Conservation (phyloP, 2,329 filamentous ascomycete species). For the Aurifilum marmelostoma region DNA sequence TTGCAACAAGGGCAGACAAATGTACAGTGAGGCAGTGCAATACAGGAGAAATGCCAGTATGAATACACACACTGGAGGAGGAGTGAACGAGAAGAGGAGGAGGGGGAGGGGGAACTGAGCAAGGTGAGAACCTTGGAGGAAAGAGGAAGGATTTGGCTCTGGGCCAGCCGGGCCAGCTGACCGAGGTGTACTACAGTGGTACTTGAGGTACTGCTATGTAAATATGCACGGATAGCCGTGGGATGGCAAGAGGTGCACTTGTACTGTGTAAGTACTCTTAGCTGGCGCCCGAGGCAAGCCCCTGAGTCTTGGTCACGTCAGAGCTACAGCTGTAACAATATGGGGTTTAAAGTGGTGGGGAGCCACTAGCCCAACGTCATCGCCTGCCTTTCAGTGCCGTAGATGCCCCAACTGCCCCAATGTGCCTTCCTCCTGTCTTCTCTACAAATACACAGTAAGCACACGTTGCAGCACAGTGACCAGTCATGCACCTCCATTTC, state of each 20-base stretch:
- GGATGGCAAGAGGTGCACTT: not conserved
- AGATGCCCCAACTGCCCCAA: too few relatives aligned
- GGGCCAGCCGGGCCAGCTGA: conserved; percentile 4
- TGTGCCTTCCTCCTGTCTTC: not conserved
- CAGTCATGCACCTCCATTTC: not conserved
- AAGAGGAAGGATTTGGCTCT: not conserved
- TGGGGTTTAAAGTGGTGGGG: not conserved
- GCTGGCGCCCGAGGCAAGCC: conserved; percentile 1
- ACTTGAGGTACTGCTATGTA: not conserved
- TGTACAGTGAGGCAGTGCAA: not conserved
- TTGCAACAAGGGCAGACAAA: not conserved
- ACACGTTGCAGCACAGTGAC: too few relatives aligned
- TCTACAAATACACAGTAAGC: not conserved
- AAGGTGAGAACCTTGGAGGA: not conserved
- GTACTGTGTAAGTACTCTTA: not conserved
- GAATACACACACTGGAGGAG: conserved; percentile 2
- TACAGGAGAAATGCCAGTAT: not conserved
- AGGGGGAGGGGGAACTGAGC: not conserved
- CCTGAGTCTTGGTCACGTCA: conserved; percentile 18
- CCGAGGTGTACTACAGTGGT: not conserved
- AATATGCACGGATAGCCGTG: too few relatives aligned
- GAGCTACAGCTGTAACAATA: conserved; percentile 15
- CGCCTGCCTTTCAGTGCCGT: too few relatives aligned
- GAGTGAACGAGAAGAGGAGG: not conserved
- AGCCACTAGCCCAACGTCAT: too few relatives aligned